Evolutionary conservation across 441 rosid species (phyloP).

Genomic region (Euphorbia celastroides): DNA sequence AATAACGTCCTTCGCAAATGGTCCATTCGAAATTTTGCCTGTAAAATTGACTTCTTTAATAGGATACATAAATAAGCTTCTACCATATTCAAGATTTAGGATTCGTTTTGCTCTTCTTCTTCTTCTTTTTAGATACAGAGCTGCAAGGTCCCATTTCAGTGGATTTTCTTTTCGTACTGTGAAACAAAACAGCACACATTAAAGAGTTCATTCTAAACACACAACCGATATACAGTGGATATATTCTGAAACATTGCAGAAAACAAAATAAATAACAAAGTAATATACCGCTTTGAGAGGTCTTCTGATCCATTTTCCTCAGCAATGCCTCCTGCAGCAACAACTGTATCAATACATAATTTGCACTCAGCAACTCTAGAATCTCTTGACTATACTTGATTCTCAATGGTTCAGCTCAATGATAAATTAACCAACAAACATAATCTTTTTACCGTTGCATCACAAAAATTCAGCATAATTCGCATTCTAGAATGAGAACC

Average conservation of each 20-base stretch:
- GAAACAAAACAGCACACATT: not conserved
- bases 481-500: not conserved
- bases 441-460: not conserved
- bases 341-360: not conserved
- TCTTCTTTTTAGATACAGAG: conserved; percentile 66
- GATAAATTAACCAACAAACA: not conserved
- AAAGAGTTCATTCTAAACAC: not conserved
- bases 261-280: not conserved
- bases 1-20: not conserved
- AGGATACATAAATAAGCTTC: not conserved
- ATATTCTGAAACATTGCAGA: not conserved
- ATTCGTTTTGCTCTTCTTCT: conserved; percentile 56
- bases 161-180: conserved; percentile 72
- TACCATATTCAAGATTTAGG: conserved; percentile 14
- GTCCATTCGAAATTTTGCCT: not conserved
- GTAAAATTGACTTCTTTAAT: not conserved
- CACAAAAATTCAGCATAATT: not conserved
- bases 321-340: conserved; percentile 19
- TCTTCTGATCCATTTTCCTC: conserved; percentile 44
- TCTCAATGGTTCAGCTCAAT: not conserved
- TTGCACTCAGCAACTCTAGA: no score
- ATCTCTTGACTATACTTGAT: not conserved
- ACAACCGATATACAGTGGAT: not conserved
- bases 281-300: conserved; percentile 33
- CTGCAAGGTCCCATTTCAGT: conserved; percentile 65